These are phyloP conservation scores for Chytridium lagenaria DNA, from an alignment of 371 early-diverging fungal species.

Conservation along the genomic window DNA sequence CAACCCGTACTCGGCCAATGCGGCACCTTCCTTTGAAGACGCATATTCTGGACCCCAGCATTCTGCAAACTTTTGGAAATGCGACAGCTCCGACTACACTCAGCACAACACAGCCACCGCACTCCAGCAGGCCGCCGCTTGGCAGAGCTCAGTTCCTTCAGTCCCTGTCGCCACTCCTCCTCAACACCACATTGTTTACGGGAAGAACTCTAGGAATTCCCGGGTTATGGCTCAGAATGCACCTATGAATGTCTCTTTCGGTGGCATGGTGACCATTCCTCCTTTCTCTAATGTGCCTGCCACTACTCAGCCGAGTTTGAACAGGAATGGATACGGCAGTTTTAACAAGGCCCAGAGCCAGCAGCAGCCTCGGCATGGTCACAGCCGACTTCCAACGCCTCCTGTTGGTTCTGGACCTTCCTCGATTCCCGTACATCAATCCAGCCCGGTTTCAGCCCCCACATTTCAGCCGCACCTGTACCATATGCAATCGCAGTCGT, in stretches of 20 bases:
- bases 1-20: not conserved
- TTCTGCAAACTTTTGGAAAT: not conserved
- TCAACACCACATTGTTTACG: not conserved
- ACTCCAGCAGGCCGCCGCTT: not conserved
- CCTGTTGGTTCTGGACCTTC: too few species aligned
- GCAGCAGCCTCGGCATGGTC: not conserved
- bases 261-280: not conserved
- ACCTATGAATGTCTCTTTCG: not conserved
- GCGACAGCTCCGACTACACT: not conserved
- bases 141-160: not conserved
- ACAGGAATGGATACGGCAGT: not conserved
- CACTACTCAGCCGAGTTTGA: not conserved
- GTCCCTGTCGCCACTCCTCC: not conserved
- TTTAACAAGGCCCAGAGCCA: not conserved
- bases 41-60: not conserved
- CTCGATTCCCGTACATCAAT: too few species aligned
- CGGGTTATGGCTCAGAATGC: not conserved
- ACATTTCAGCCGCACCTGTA: not conserved
- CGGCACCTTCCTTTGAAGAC: not conserved
- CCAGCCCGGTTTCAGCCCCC: not conserved
- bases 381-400: not conserved
- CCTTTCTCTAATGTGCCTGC: not conserved
- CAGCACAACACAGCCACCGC: not conserved
- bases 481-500: not conserved
- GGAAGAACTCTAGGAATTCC: not conserved